A percentile compares a stretch with the other conserved stretches of the same genome.
phyloP scores from a whole-genome alignment of 192 early-diverging fungal genomes.

The Gonapodya sp. region DNA sequence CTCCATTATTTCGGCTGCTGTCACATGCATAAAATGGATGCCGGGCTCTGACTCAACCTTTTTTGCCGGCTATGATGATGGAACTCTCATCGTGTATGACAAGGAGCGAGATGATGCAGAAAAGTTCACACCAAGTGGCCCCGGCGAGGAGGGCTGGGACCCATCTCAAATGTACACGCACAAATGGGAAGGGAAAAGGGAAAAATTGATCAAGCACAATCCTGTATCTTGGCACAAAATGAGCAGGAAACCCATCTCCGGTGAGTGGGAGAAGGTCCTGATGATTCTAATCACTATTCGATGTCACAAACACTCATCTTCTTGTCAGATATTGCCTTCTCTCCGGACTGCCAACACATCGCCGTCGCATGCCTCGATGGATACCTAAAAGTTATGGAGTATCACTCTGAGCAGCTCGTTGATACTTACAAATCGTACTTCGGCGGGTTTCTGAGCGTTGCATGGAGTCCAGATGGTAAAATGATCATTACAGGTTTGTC shows the following conservation, averaged over 20 bases:
- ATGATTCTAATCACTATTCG: neutral
- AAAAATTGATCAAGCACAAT: slow-evolving; percentile 48
- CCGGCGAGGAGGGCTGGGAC: slow-evolving; percentile 14
- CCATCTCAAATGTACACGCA: slow-evolving; percentile 21
- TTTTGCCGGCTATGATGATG: slow-evolving; percentile 75
- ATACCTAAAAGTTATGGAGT: slow-evolving; percentile 65
- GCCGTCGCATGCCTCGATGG: slow-evolving; percentile 76
- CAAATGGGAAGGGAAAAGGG: slow-evolving; percentile 23
- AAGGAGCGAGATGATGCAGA: slow-evolving; percentile 73
- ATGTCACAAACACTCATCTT: neutral
- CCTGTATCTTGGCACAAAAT: slow-evolving; percentile 75
- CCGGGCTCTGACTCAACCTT: slow-evolving; percentile 78
- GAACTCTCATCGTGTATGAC: slow-evolving; percentile 74
- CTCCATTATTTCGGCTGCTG: slow-evolving; percentile 48
- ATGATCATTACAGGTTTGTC: slow-evolving; percentile 39
- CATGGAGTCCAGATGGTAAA: slow-evolving; percentile 85
- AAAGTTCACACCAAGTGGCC: slow-evolving; percentile 18
- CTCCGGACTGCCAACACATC: slow-evolving; percentile 72
- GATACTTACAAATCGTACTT: slow-evolving; percentile 77
- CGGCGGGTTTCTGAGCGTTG: slow-evolving; percentile 75
- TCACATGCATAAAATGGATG: slow-evolving; percentile 81
- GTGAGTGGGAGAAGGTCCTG: slow-evolving; percentile 26
- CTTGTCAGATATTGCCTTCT: slow-evolving; percentile 60
- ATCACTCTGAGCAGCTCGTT: slow-evolving; percentile 51
- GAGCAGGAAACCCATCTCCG: slow-evolving; percentile 58